Evolutionary conservation across 116 monocot genomes (phyloP).

Genomic region (Iris pallida): DNA sequence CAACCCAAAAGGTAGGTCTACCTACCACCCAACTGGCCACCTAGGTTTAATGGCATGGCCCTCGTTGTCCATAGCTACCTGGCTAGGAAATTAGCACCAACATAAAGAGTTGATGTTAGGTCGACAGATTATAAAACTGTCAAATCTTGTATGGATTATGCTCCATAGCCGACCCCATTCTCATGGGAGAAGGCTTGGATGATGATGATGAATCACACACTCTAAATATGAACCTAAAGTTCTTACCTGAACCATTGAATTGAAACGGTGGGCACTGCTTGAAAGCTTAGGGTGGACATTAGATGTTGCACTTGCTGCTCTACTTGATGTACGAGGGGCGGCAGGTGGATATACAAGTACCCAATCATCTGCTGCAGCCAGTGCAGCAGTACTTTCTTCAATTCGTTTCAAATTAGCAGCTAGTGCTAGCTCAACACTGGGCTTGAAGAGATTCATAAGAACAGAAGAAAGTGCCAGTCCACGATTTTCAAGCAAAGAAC

Average conservation of each 20-base stretch:
- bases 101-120: too few species aligned
- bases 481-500: conserved; percentile 57
- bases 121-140: too few species aligned
- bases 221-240: too few species aligned
- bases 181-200: too few species aligned
- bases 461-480: conserved; percentile 65
- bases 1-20: too few species aligned
- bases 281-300: conserved; percentile 62
- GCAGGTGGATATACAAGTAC: conserved; percentile 43
- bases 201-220: too few species aligned
- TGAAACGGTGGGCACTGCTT: conserved; percentile 71
- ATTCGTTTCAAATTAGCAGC: conserved; percentile 71
- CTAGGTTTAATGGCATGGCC: too few species aligned
- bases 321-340: conserved; percentile 24
- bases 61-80: too few species aligned
- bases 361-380: conserved; percentile 90
- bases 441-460: conserved; percentile 65
- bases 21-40: too few species aligned
- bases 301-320: conserved; percentile 15
- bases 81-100: too few species aligned
- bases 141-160: too few species aligned
- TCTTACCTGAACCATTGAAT: conserved; percentile 82
- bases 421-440: conserved; percentile 77
- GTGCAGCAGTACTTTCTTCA: conserved; percentile 73
- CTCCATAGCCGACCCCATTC: too few species aligned